phyloP scores from a whole-genome alignment of 83 land plant species.

The Thuja plicata region DNA sequence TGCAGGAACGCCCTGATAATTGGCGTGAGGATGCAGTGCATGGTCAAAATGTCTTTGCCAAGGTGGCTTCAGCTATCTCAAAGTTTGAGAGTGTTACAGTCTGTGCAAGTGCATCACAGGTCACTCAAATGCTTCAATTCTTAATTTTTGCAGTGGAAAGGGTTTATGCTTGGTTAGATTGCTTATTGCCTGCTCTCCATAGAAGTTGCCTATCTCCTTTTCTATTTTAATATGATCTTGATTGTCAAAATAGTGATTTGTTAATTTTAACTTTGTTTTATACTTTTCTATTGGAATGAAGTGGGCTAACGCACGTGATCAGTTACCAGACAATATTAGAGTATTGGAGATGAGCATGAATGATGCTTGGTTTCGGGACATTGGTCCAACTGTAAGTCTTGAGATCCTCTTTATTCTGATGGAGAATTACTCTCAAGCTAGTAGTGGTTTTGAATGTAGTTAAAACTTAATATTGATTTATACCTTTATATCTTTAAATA shows the following conservation, averaged over 20 bases:
- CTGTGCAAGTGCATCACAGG: conserved; percentile 85
- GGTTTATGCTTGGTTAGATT: not conserved
- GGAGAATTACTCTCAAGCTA: not conserved
- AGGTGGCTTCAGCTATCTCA: conserved; percentile 86
- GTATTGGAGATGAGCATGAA: conserved; percentile 95
- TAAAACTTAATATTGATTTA: not conserved
- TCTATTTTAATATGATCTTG: not conserved
- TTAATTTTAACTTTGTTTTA: not conserved
- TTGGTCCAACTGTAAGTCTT: conserved; percentile 86
- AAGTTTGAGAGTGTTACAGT: conserved; percentile 90
- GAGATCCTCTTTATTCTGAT: not conserved
- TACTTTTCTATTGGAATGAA: conserved; percentile 18
- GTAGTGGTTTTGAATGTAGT: not conserved
- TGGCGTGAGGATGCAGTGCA: conserved; percentile 79
- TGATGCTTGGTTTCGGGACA: conserved; percentile 98
- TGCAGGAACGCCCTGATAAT: conserved; percentile 91
- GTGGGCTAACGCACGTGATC: conserved; percentile 84
- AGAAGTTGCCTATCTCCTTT: not conserved
- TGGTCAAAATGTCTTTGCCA: conserved; percentile 68
- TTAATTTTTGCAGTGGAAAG: not conserved
- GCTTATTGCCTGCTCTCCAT: not conserved
- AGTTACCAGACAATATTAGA: conserved; percentile 55
- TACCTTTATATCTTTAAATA: not conserved
- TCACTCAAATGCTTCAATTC: conserved; percentile 17
- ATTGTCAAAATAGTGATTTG: not conserved